A percentile compares a stretch with the other conserved stretches of the same genome.
These are phyloP conservation scores for Metarhizium anisopliae DNA, from an alignment of 2,329 filamentous ascomycete genomes.

Conservation along the genomic window DNA sequence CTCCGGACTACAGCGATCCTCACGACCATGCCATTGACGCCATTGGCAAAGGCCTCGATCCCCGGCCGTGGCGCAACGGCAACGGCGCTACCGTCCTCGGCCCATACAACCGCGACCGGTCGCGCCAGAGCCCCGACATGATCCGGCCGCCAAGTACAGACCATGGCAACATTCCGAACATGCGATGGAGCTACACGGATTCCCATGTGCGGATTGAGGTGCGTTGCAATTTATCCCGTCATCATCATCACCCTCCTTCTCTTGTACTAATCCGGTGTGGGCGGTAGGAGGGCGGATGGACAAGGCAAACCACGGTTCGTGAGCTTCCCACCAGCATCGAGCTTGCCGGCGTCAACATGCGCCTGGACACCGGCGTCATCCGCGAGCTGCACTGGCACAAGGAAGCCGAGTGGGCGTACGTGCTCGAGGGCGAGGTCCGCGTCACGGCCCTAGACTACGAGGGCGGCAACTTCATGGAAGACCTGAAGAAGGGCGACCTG, in stretches of 20 bases:
- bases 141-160: constrained; percentile 66
- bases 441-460: constrained; percentile 68
- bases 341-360: constrained; percentile 71
- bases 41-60: constrained; percentile 50
- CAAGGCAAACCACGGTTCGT: constrained; percentile 60
- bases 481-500: constrained; percentile 65
- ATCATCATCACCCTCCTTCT: not conserved
- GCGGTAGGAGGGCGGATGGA: constrained; percentile 63
- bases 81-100: constrained; percentile 58
- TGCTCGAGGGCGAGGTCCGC: constrained; percentile 61
- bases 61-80: constrained; percentile 56
- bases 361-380: constrained; percentile 62
- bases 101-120: constrained; percentile 59
- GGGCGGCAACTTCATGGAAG: constrained; percentile 68
- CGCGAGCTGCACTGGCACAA: constrained; percentile 77
- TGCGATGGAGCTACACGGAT: constrained; percentile 63
- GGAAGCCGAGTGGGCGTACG: constrained; percentile 70
- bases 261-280: constrained; percentile 2
- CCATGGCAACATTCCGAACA: constrained; percentile 59
- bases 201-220: constrained; percentile 57
- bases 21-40: constrained; percentile 55
- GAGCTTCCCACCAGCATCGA: constrained; percentile 59
- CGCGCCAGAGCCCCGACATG: constrained; percentile 62
- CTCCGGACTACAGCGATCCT: constrained; percentile 49
- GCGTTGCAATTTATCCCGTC: constrained; percentile 8